phyloP scores from a whole-genome alignment of 306 rosid genomes.

The Acacia crassicarpa region DNA sequence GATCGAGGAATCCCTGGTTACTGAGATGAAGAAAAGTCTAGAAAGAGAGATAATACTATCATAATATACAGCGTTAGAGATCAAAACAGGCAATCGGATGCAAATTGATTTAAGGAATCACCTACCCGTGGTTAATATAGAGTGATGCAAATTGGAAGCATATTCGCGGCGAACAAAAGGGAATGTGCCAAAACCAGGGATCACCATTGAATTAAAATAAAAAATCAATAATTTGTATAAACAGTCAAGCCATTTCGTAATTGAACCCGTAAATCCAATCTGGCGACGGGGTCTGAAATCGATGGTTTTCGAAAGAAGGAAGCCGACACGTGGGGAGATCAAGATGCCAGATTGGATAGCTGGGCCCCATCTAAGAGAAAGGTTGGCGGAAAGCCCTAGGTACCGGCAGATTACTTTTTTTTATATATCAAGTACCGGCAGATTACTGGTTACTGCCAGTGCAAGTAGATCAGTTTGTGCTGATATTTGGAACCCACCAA shows the following conservation, averaged over 20 bases:
- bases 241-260: neutral
- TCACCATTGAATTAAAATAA: neutral
- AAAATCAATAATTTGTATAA: neutral
- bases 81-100: neutral
- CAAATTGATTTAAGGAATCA: constrained; percentile 27
- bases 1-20: neutral
- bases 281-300: neutral
- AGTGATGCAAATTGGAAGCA: constrained; percentile 32
- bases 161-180: constrained; percentile 45
- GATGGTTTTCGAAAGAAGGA: neutral
- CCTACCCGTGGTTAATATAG: neutral
- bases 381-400: neutral
- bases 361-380: neutral
- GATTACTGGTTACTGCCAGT: neutral
- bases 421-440: too few relatives aligned
- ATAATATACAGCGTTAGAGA: neutral
- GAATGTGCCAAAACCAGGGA: constrained; percentile 36
- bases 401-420: too few relatives aligned
- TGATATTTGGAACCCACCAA: neutral
- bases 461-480: neutral
- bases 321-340: neutral
- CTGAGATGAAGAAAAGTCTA: constrained; percentile 5
- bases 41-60: neutral
- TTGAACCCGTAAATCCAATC: neutral
- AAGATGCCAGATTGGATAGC: neutral